These are phyloP conservation scores for Colletotrichum sp. DNA, from an alignment of 2,329 filamentous ascomycete species.

Conservation along the genomic window DNA sequence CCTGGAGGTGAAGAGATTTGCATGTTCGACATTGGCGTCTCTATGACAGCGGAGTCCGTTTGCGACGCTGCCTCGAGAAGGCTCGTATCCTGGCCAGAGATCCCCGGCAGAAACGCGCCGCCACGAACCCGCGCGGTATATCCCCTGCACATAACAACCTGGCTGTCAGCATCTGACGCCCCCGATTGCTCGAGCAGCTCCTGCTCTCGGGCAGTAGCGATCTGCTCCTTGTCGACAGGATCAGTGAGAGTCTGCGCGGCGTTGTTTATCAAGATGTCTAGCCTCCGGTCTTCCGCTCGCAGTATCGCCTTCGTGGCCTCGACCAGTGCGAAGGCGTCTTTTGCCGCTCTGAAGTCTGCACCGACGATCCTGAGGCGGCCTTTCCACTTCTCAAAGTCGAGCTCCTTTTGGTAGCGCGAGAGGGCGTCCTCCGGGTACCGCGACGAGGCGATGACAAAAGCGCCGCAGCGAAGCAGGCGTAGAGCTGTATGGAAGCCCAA, in stretches of 20 bases:
- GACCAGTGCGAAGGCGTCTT: not conserved
- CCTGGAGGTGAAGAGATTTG: not conserved
- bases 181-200: not conserved
- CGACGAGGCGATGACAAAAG: conserved; percentile 32
- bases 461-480: conserved; percentile 37
- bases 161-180: not conserved
- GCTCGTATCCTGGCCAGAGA: not conserved
- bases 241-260: conserved; percentile 43
- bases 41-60: not conserved
- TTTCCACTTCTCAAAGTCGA: not conserved
- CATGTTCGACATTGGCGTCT: not conserved
- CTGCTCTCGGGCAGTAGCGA: conserved; percentile 23
- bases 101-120: not conserved
- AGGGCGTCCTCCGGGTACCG: not conserved
- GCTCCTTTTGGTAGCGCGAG: not conserved
- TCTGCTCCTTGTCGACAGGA: conserved; percentile 31
- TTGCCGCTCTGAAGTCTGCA: not conserved
- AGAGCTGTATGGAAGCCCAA: conserved; percentile 37
- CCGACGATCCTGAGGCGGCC: not conserved
- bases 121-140: not conserved
- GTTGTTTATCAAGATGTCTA: conserved; percentile 43
- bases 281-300: not conserved
- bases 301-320: conserved; percentile 15
- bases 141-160: not conserved
- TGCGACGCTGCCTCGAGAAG: not conserved